Evolutionary conservation across 768 basidiomycete genomes (phyloP).

Genomic region (Rhodotorula toruloides): DNA sequence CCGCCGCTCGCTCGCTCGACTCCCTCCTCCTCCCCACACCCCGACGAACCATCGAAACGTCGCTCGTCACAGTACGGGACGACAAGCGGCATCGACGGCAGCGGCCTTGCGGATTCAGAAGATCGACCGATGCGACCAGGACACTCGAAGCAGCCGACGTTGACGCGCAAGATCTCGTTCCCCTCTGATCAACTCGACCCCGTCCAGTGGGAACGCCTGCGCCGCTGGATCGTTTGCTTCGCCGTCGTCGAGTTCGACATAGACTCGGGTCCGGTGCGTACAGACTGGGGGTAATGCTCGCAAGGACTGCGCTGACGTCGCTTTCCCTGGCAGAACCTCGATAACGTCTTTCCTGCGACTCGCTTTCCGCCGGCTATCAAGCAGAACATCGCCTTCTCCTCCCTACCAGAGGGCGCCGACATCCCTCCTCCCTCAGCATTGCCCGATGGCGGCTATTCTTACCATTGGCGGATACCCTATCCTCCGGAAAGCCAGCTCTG

Average conservation of each 20-base stretch:
- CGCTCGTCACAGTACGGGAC: too few species aligned
- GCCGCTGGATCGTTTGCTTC: slow-evolving; percentile 27
- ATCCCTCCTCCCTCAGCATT: not conserved
- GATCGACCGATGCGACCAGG: not conserved
- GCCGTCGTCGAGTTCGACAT: slow-evolving; percentile 41
- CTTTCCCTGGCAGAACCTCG: slow-evolving; percentile 6
- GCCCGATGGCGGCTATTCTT: slow-evolving; percentile 12
- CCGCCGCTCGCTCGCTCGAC: too few species aligned
- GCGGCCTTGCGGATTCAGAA: not conserved
- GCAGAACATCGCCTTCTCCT: slow-evolving; percentile 33
- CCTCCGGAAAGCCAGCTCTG: not conserved
- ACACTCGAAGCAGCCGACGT: not conserved
- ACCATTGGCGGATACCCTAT: slow-evolving; percentile 33
- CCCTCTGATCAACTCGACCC: slow-evolving; percentile 6
- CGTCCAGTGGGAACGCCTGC: slow-evolving; percentile 1
- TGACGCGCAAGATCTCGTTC: slow-evolving; percentile 26
- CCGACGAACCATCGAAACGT: too few species aligned
- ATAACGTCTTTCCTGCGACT: slow-evolving; percentile 25
- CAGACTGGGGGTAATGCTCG: not conserved
- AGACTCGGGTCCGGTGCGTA: slow-evolving; percentile 35
- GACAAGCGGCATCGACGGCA: too few species aligned
- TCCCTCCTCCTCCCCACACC: not conserved
- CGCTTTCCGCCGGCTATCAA: not conserved
- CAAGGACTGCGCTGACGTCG: not conserved
- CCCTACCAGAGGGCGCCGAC: slow-evolving; percentile 32